Evolutionary conservation across 1,284 basidiomycete genomes (phyloP).

Genomic region (Sanghuangporus sanghuang): DNA sequence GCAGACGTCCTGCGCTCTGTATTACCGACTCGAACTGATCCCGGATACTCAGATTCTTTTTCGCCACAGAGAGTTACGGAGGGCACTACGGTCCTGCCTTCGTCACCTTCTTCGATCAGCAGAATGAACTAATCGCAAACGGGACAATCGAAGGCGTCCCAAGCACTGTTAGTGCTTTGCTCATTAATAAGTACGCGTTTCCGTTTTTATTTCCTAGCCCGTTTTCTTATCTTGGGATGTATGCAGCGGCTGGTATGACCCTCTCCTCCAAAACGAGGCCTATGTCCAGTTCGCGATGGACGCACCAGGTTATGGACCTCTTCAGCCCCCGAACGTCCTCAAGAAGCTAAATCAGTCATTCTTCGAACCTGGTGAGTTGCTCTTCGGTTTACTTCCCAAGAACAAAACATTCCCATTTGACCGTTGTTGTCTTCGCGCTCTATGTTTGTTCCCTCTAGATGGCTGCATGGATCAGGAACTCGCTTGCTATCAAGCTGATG

Average conservation of each 20-base stretch:
- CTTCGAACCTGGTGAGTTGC: slow-evolving; percentile 27
- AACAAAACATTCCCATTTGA: too few relatives aligned
- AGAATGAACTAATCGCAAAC: slow-evolving; percentile 51
- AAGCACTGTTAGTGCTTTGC: slow-evolving; percentile 37
- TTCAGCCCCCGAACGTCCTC: slow-evolving; percentile 44
- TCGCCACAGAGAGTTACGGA: slow-evolving; percentile 62
- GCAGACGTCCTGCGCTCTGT: slow-evolving; percentile 16
- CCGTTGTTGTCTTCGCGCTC: too few relatives aligned
- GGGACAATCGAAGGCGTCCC: slow-evolving; percentile 32
- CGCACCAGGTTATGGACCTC: slow-evolving; percentile 60
- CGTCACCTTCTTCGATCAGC: slow-evolving; percentile 60
- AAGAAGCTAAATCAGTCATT: slow-evolving; percentile 42
- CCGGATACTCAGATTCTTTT: slow-evolving; percentile 43
- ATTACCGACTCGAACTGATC: slow-evolving; percentile 2
- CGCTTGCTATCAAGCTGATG: slow-evolving; percentile 44
- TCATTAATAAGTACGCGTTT: slow-evolving; percentile 34
- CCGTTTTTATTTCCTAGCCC: neutral
- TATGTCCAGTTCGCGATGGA: slow-evolving; percentile 55
- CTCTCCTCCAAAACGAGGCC: slow-evolving; percentile 55
- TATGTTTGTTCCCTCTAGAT: slow-evolving; percentile 17
- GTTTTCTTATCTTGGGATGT: neutral
- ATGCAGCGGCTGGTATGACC: slow-evolving; percentile 60
- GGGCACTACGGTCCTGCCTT: slow-evolving; percentile 65
- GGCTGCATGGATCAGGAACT: slow-evolving; percentile 50
- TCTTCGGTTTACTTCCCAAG: too few relatives aligned